Percentiles rank a stretch among this genome's conserved stretches.
These are phyloP conservation scores for Rubroshorea leprosula DNA, from an alignment of 345 rosid genomes.

Conservation along the genomic window DNA sequence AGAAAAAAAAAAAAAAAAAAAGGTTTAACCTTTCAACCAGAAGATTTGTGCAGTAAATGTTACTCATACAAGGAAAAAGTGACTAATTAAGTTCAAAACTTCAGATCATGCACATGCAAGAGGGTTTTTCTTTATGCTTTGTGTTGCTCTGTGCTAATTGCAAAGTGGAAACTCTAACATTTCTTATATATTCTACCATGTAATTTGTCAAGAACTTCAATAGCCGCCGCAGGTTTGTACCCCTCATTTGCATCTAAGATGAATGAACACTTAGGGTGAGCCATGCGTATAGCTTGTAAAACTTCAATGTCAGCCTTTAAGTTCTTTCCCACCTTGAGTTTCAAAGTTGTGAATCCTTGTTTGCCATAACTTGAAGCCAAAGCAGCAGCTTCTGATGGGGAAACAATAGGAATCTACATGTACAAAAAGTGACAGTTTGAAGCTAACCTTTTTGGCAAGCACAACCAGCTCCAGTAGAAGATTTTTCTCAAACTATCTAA, in stretches of 20 bases:
- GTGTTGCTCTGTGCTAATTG: background rate
- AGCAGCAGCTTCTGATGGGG: slow-evolving; percentile 64
- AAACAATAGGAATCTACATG: slow-evolving; percentile 87
- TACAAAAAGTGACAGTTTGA: slow-evolving; percentile 5
- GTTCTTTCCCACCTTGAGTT: slow-evolving; percentile 91
- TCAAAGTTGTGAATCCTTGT: slow-evolving; percentile 76
- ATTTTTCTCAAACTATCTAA: background rate
- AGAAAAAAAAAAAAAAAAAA: slow-evolving; percentile 14
- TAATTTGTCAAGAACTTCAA: slow-evolving; percentile 70
- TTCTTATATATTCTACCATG: slow-evolving; percentile 37
- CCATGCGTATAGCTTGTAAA: slow-evolving; percentile 77
- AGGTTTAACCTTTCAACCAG: slow-evolving; percentile 4
- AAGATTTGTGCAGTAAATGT: background rate
- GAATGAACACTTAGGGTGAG: slow-evolving; percentile 66
- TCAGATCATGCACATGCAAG: slow-evolving; percentile 9
- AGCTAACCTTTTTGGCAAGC: slow-evolving; percentile 3
- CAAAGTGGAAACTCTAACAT: background rate
- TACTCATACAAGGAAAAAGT: background rate
- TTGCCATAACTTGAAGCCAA: slow-evolving; percentile 65
- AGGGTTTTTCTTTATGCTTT: slow-evolving; percentile 1
- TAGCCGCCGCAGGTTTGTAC: slow-evolving; percentile 65
- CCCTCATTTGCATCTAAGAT: slow-evolving; percentile 98
- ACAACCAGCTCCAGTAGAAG: background rate
- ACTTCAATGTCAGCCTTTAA: slow-evolving; percentile 67
- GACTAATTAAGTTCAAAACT: background rate